phyloP scores from a whole-genome alignment of 805 yeast species.

The Danielia oregonensis region DNA sequence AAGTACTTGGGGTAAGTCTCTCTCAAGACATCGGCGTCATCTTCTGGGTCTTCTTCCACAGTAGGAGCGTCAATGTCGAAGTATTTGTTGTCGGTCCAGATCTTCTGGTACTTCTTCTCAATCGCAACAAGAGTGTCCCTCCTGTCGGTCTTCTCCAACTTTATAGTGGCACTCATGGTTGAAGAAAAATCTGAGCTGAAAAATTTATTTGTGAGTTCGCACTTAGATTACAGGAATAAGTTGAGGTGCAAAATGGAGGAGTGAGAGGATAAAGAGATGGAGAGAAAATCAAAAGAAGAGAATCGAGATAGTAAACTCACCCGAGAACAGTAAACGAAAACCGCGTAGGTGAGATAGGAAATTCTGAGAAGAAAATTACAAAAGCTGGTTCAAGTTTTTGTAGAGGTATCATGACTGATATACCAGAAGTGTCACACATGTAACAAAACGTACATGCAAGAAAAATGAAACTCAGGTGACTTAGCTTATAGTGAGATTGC shows the following conservation, averaged over 20 bases:
- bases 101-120: conserved; percentile 81
- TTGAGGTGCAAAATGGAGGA: background rate
- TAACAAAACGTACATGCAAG: no score
- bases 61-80: conserved; percentile 90
- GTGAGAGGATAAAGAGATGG: background rate
- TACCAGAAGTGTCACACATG: no score
- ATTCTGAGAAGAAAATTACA: no score
- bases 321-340: no score
- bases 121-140: conserved; percentile 89
- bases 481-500: no score
- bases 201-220: conserved; percentile 5
- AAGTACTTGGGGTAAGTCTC: conserved; percentile 80
- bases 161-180: conserved; percentile 38
- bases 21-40: conserved; percentile 64
- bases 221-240: background rate
- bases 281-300: no score
- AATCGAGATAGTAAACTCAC: no score
- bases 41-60: conserved; percentile 50
- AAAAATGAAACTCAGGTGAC: no score
- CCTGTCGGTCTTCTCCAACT: conserved; percentile 72
- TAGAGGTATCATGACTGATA: no score
- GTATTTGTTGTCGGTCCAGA: conserved; percentile 82
- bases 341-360: no score
- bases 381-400: no score
- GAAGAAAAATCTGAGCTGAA: conserved; percentile 4